These are phyloP conservation scores for Mortierella claussenii DNA, from an alignment of 192 early-diverging fungal genomes.

Conservation along the genomic window DNA sequence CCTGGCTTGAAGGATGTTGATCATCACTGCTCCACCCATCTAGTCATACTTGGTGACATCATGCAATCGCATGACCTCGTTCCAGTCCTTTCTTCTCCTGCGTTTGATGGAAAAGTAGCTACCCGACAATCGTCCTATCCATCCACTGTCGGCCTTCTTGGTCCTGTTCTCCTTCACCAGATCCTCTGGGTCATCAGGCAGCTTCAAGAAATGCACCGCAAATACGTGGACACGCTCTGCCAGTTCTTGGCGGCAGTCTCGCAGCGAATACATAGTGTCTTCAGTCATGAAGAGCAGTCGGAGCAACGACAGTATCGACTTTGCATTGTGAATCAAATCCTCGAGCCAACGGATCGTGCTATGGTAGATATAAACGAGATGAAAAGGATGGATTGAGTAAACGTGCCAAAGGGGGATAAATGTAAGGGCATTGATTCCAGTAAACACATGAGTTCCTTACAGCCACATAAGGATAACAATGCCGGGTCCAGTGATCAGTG, in stretches of 20 bases:
- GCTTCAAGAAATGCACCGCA: slow-evolving; percentile 37
- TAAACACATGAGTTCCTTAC: no score
- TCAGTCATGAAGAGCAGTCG: slow-evolving; percentile 43
- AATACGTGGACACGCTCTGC: slow-evolving; percentile 33
- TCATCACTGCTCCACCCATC: not conserved
- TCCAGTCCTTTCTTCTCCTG: slow-evolving; percentile 58
- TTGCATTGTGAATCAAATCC: slow-evolving; percentile 49
- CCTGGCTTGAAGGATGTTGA: not conserved
- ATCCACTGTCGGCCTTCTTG: slow-evolving; percentile 33
- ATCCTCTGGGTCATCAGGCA: slow-evolving; percentile 55
- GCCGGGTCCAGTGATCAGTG: slow-evolving; percentile 35
- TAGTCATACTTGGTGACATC: slow-evolving; percentile 53
- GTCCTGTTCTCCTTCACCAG: slow-evolving; percentile 48
- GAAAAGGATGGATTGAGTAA: no score
- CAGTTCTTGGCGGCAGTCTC: slow-evolving; percentile 27
- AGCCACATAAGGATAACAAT: slow-evolving; percentile 55
- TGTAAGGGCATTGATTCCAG: no score
- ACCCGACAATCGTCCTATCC: slow-evolving; percentile 36
- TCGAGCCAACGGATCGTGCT: slow-evolving; percentile 55
- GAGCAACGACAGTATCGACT: slow-evolving; percentile 41
- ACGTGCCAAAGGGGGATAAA: not conserved
- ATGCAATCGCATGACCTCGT: slow-evolving; percentile 55
- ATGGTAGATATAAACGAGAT: no score
- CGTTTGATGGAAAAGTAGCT: slow-evolving; percentile 56
- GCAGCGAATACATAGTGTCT: slow-evolving; percentile 39